phyloP scores from a whole-genome alignment of 108 stramenopile species.

The Pseudonitzschia multiseries region DNA sequence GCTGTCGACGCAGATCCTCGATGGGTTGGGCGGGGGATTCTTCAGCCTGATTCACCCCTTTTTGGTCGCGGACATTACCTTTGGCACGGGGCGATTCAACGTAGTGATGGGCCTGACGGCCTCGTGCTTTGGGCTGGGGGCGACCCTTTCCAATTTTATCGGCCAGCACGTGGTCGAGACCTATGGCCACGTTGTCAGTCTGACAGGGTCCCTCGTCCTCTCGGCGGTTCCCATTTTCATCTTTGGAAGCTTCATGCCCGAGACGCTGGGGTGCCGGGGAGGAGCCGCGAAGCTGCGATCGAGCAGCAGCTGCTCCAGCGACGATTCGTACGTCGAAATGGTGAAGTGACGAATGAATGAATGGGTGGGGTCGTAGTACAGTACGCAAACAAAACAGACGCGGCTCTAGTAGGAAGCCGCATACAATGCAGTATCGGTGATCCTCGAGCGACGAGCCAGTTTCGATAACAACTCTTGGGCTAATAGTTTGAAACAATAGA shows the following conservation, averaged over 20 bases:
- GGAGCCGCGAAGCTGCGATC: background rate
- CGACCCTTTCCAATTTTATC: constrained; percentile 74
- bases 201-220: constrained; percentile 67
- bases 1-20: constrained; percentile 84
- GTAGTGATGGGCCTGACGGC: constrained; percentile 80
- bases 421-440: too few relatives aligned
- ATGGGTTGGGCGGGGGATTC: constrained; percentile 83
- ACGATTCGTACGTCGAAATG: too few relatives aligned
- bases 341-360: too few relatives aligned
- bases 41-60: constrained; percentile 83
- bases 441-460: too few relatives aligned
- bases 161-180: constrained; percentile 81
- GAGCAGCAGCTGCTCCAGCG: too few relatives aligned
- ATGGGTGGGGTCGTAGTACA: too few relatives aligned
- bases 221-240: constrained; percentile 74
- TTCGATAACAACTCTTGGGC: too few relatives aligned
- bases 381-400: too few relatives aligned
- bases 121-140: constrained; percentile 82
- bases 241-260: constrained; percentile 75
- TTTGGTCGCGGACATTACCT: constrained; percentile 84
- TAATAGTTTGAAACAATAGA: too few relatives aligned
- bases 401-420: too few relatives aligned
- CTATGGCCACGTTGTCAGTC: constrained; percentile 73
- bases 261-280: constrained; percentile 60
- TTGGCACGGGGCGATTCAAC: constrained; percentile 88